phyloP scores from a whole-genome alignment of 2,329 filamentous ascomycete genomes.

The Phialemonium atrogriseum region DNA sequence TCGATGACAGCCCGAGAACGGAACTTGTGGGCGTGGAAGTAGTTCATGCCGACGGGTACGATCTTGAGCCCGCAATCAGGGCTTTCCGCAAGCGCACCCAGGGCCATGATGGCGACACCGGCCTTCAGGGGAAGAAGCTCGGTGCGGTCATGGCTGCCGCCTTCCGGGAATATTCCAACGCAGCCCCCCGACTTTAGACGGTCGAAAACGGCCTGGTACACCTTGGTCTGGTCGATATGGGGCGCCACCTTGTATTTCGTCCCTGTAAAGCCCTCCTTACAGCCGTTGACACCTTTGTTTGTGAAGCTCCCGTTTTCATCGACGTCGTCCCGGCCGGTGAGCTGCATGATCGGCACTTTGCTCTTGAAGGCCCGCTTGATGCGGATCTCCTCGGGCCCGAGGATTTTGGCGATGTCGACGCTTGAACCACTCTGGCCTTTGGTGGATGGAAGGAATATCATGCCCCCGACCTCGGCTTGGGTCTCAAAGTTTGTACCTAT shows the following conservation, averaged over 20 bases:
- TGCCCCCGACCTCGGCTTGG: constrained; percentile 68
- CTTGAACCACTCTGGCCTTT: constrained; percentile 71
- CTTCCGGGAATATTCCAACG: constrained; percentile 94
- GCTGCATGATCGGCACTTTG: constrained; percentile 63
- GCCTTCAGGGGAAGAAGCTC: constrained; percentile 90
- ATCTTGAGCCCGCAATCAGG: constrained; percentile 88
- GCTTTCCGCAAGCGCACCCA: constrained; percentile 78
- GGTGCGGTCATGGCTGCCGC: constrained; percentile 89
- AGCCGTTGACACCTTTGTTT: constrained; percentile 43
- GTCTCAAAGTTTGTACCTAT: constrained; percentile 76
- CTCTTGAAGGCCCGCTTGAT: constrained; percentile 84
- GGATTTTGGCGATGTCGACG: constrained; percentile 74
- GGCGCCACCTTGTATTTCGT: constrained; percentile 82
- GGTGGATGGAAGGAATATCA: constrained; percentile 77
- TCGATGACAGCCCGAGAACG: constrained; percentile 92
- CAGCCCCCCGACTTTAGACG: constrained; percentile 76
- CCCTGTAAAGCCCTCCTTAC: constrained; percentile 59
- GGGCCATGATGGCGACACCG: constrained; percentile 94
- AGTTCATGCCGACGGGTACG: constrained; percentile 97
- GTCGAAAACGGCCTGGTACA: constrained; percentile 88
- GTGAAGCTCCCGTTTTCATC: constrained; percentile 56
- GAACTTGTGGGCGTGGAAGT: constrained; percentile 98
- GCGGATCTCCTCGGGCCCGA: constrained; percentile 70
- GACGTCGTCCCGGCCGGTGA: constrained; percentile 72
- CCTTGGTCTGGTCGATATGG: constrained; percentile 86